Conservation (phyloP, 805 yeast genomes). For the Monosporozyma solicola region DNA sequence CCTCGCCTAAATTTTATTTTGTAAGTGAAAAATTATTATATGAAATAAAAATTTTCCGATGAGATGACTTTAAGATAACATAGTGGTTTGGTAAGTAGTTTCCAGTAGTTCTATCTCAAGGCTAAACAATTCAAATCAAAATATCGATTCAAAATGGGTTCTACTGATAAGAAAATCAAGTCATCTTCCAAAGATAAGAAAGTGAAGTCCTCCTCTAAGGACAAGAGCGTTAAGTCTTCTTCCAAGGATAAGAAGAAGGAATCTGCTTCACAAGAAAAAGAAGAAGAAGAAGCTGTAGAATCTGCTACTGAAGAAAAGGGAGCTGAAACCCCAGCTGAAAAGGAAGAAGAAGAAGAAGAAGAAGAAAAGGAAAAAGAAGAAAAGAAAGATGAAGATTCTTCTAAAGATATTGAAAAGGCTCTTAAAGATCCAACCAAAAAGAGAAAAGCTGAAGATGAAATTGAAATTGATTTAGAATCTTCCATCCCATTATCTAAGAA, state of each 20-base stretch:
- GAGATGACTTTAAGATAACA: slow-evolving; percentile 1
- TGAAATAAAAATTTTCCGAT: slow-evolving; percentile 3
- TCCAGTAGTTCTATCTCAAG: neutral
- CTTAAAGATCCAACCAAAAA: slow-evolving; percentile 29
- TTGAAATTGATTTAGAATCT: slow-evolving; percentile 59
- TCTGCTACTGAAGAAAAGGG: neutral
- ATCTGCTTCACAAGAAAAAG: neutral
- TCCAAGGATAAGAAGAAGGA: neutral
- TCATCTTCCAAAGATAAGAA: neutral
- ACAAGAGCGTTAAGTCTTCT: neutral
- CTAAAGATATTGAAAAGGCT: slow-evolving; percentile 23
- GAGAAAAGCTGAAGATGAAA: slow-evolving; percentile 40
- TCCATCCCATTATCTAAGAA: slow-evolving; percentile 84
- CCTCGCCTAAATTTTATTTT: neutral
- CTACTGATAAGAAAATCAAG: neutral
- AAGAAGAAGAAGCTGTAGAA: neutral
- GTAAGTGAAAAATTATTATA: neutral
- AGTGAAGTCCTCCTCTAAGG: neutral
- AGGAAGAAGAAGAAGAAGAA: neutral
- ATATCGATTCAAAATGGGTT: neutral
- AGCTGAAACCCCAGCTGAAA: neutral
- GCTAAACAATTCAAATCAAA: neutral
- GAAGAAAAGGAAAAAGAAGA: slow-evolving; percentile 16
- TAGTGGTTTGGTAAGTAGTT: neutral
- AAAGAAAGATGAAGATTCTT: slow-evolving; percentile 7